Conservation (phyloP, 2,329 filamentous ascomycete genomes). For the Exophiala alcalophila region DNA sequence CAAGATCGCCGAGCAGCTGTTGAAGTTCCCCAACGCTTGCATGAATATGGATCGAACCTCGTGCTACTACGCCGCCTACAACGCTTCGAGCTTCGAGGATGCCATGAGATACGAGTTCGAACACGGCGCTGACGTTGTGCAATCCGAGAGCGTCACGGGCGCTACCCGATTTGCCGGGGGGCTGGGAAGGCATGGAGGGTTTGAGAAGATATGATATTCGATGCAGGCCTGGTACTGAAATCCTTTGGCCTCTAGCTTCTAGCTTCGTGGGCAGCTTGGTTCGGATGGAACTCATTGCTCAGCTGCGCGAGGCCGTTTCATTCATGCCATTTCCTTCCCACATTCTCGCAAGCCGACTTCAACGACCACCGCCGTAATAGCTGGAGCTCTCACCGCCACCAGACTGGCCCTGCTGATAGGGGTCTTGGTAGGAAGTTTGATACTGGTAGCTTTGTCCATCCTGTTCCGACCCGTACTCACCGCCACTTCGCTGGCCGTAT, state of each 20-base stretch:
- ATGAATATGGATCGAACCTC: conserved; percentile 51
- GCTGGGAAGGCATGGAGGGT: conserved; percentile 39
- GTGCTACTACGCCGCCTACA: conserved; percentile 51
- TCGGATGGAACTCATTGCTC: background rate
- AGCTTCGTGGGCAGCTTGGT: background rate
- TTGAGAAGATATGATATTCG: conserved; percentile 20
- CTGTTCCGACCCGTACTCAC: conserved; percentile 12
- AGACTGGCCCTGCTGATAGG: conserved; percentile 19
- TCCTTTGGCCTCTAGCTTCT: background rate
- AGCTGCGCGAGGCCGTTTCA: too few relatives aligned
- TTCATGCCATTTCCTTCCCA: background rate
- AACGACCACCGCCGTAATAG: conserved; percentile 23
- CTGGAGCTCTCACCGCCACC: conserved; percentile 17
- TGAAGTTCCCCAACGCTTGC: conserved; percentile 52
- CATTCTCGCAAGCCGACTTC: conserved; percentile 11
- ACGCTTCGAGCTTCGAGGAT: conserved; percentile 50
- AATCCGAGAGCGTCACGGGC: conserved; percentile 43
- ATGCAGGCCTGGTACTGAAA: background rate
- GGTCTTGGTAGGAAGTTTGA: conserved; percentile 20
- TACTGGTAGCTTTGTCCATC: conserved; percentile 13
- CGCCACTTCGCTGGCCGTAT: conserved; percentile 12
- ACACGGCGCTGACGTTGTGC: conserved; percentile 43
- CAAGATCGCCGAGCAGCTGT: conserved; percentile 46
- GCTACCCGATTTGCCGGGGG: conserved; percentile 43
- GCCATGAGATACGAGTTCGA: conserved; percentile 51